phyloP scores from a whole-genome alignment of 768 basidiomycete species.

The Agaricus subrufescens region DNA sequence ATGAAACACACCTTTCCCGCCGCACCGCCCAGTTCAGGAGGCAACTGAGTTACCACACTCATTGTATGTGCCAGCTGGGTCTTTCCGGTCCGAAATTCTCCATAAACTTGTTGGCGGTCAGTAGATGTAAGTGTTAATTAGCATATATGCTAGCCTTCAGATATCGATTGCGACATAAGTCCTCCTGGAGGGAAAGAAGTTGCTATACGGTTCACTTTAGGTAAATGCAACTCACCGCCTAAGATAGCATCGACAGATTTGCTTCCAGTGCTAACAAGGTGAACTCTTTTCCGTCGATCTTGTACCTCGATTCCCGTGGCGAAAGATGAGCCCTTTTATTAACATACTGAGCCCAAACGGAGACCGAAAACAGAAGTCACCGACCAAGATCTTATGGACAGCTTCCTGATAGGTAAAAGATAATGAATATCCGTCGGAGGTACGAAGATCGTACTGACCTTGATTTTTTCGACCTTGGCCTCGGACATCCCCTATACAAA shows the following conservation, averaged over 20 bases:
- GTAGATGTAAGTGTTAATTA: not conserved
- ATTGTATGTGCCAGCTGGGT: conserved; percentile 96
- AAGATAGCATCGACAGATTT: conserved; percentile 87
- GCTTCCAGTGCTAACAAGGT: conserved; percentile 87
- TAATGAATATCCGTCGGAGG: conserved; percentile 1
- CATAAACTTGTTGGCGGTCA: conserved; percentile 60
- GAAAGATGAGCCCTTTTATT: conserved; percentile 78
- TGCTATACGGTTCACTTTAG: not conserved
- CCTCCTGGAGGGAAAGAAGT: conserved; percentile 49
- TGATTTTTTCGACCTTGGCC: conserved; percentile 97
- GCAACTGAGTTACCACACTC: conserved; percentile 87
- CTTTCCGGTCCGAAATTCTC: conserved; percentile 94
- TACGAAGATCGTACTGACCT: conserved; percentile 25
- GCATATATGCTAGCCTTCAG: conserved; percentile 56
- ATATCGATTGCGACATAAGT: conserved; percentile 88
- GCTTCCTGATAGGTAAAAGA: conserved; percentile 57
- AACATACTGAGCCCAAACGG: not conserved
- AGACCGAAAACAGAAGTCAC: conserved; percentile 10
- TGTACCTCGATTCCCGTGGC: conserved; percentile 89
- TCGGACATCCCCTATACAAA: conserved; percentile 82
- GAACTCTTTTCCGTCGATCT: conserved; percentile 76
- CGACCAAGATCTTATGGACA: conserved; percentile 79
- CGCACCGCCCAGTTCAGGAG: conserved; percentile 85
- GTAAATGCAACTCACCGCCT: conserved; percentile 51
- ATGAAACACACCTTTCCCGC: conserved; percentile 64